A percentile compares a stretch with the other conserved stretches of the same genome.
These are phyloP conservation scores for Fraxinus angustifolia DNA, from an alignment of 305 asterid genomes.

Conservation along the genomic window DNA sequence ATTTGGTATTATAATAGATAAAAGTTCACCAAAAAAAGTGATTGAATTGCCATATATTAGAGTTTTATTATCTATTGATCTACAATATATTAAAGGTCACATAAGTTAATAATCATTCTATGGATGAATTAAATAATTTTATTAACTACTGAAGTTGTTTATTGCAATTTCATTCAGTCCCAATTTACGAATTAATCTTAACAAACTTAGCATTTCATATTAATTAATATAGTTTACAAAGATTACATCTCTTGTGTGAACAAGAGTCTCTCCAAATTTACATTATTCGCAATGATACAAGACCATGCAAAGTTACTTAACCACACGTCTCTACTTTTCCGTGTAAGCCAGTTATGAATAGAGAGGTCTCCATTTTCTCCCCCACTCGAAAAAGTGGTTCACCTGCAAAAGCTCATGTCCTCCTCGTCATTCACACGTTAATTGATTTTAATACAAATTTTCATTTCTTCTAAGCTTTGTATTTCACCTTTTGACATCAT, in stretches of 20 bases:
- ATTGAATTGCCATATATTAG: too few species aligned
- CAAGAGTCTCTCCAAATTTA: not conserved
- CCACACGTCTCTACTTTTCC: conserved; percentile 28
- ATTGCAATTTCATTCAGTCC: not conserved
- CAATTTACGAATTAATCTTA: not conserved
- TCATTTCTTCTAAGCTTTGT: not conserved
- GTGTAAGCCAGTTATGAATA: conserved; percentile 21
- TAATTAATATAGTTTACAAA: too few species aligned
- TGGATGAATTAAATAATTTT: too few species aligned
- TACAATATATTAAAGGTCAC: too few species aligned
- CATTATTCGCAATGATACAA: not conserved
- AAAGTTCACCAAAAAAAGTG: too few species aligned
- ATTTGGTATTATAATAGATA: too few species aligned
- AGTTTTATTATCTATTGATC: too few species aligned
- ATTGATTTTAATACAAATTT: not conserved
- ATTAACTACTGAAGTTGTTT: too few species aligned
- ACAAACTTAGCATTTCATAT: too few species aligned
- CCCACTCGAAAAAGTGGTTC: conserved; percentile 39
- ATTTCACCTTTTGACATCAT: not conserved
- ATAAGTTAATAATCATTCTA: too few species aligned
- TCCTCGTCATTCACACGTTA: conserved; percentile 14
- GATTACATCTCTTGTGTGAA: not conserved
- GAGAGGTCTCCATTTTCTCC: conserved; percentile 18
- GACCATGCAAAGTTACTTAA: not conserved
- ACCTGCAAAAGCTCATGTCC: conserved; percentile 28